Conservation (phyloP, 1,284 basidiomycete genomes). For the Sanghuangporus sanghuang region DNA sequence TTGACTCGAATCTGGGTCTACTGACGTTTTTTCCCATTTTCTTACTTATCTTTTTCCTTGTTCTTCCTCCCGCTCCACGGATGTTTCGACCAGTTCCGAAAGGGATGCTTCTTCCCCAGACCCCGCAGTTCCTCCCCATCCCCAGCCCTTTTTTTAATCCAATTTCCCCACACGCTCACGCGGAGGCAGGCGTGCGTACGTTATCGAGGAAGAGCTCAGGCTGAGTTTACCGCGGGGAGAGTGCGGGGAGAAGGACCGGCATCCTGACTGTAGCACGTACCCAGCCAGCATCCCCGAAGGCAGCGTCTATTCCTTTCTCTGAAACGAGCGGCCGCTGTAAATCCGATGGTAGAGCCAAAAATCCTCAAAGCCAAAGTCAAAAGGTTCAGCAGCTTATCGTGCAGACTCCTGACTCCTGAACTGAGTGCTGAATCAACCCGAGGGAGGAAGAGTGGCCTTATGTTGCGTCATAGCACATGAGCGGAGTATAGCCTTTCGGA, state of each 20-base stretch:
- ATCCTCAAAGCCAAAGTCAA: not conserved
- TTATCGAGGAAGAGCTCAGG: not conserved
- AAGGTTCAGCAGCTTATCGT: not conserved
- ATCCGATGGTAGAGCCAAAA: not conserved
- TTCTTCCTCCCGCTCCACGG: not conserved
- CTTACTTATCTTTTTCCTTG: not conserved
- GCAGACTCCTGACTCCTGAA: not conserved
- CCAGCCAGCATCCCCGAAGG: too few relatives aligned
- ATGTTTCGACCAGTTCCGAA: not conserved
- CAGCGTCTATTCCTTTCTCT: not conserved
- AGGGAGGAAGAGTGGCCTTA: not conserved
- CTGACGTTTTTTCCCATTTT: too few relatives aligned
- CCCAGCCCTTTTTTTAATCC: not conserved
- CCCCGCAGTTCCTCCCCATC: not conserved
- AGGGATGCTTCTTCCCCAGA: not conserved
- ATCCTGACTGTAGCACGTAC: not conserved
- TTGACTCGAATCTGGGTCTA: not conserved
- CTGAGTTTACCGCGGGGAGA: not conserved
- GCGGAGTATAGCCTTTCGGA: too few relatives aligned
- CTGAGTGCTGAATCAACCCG: too few relatives aligned
- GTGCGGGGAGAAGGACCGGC: not conserved
- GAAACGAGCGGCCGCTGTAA: not conserved
- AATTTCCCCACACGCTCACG: not conserved
- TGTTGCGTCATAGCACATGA: not conserved
- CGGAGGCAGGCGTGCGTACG: not conserved